These are phyloP conservation scores for Suillus discolor DNA, from an alignment of 768 basidiomycete species.

Conservation along the genomic window DNA sequence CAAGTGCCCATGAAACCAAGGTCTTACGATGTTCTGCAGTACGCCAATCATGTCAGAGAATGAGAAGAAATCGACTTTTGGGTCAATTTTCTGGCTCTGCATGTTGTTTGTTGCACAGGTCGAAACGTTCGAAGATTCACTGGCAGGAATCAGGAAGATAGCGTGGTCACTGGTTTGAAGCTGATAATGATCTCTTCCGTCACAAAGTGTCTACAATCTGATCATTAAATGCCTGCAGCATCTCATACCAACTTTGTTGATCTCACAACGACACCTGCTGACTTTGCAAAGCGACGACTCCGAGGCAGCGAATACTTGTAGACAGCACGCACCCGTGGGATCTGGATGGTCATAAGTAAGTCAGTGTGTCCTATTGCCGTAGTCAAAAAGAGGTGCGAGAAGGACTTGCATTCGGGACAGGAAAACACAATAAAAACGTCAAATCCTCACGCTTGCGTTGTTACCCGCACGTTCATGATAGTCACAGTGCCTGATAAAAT, in stretches of 20 bases:
- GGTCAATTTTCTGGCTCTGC: neutral
- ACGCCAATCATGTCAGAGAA: neutral
- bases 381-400: no score
- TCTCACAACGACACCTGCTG: neutral
- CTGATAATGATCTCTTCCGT: neutral
- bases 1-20: neutral
- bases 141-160: no score
- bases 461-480: no score
- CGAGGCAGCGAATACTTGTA: neutral
- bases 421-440: no score
- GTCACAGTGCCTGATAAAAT: no score
- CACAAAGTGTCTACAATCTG: no score
- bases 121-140: neutral
- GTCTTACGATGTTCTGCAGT: neutral
- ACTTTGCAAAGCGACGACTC: neutral
- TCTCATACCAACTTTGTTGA: neutral
- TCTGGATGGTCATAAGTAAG: neutral
- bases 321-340: neutral
- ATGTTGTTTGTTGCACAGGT: neutral
- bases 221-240: neutral
- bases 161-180: neutral
- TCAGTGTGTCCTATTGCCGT: no score
- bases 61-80: neutral
- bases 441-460: no score
- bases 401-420: no score